Conservation (phyloP, 257 asterid species). For the Agastache rugosa region DNA sequence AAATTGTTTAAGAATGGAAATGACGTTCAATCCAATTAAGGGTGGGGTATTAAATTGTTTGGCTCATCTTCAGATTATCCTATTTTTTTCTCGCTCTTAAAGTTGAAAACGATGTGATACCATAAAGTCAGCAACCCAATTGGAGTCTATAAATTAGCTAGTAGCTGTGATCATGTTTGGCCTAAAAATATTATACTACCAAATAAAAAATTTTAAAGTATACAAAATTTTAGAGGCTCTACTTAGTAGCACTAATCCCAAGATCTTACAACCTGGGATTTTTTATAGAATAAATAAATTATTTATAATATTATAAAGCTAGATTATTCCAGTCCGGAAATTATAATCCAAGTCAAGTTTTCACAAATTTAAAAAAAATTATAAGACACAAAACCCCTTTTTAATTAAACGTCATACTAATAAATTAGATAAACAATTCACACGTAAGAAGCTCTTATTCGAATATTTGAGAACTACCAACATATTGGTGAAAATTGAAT, state of each 20-base stretch:
- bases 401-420: no score
- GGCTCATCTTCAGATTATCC: slow-evolving; percentile 20
- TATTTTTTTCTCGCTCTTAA: background rate
- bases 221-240: background rate
- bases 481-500: background rate
- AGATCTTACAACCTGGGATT: background rate
- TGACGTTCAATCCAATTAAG: slow-evolving; percentile 1
- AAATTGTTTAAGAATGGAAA: slow-evolving; percentile 1
- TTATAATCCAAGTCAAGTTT: no score
- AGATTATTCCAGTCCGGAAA: no score
- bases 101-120: slow-evolving; percentile 42
- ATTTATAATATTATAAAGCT: no score
- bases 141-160: background rate
- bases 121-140: slow-evolving; percentile 41
- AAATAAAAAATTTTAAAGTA: background rate
- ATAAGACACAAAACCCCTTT: no score
- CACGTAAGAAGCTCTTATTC: no score
- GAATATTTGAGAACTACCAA: no score
- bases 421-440: no score
- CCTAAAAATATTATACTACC: background rate
- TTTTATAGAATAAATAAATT: no score
- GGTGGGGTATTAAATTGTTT: slow-evolving; percentile 29
- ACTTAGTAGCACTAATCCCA: background rate
- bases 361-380: no score
- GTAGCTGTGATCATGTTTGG: slow-evolving; percentile 27